Base-by-base conservation (phyloP, 1,284 basidiomycete genomes). In the Meira nashicola region DNA sequence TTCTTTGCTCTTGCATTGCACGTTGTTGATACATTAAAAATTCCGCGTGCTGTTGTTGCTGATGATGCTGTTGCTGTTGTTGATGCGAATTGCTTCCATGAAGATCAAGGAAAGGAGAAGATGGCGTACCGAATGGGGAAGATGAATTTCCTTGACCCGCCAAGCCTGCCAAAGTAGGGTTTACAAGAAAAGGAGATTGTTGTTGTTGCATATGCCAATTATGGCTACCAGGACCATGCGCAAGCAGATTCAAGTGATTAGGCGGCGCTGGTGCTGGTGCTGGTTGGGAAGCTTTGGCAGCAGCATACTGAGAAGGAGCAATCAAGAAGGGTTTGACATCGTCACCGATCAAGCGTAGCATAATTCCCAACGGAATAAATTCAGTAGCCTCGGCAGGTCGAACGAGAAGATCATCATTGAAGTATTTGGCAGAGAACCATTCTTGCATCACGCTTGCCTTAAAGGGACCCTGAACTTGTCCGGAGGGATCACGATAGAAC, bases 401-500 rank as follows among this genome's bases (percentile, higher is more conserved):
- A 84, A 94, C 87, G 39, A 89, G 85, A 33, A 97, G 83, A 64
- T 90, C 87, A 48, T 86, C 82, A n/a, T 85, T 83, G 78, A 98
- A 96, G 81, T 95, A 98, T 14, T 88, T 88, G 74, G 89, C 89
- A 57, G 90, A 86, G 78, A 87, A 89, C 94, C 94, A 97, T 70
- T 90, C 90, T 80, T 97, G 92, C 94, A 98, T 97, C 62, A 89
- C 78, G 64, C 87, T 85, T 25, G 89, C 91, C 44, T 84, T 84
- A 83, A 97, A 98, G 1, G 94, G 94, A 86, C 92, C 92, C 84
- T 96, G 92, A 50, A 93, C 82, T 65, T 89, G 86, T 37, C 92
- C 91, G 63, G 87, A 86, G 14, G 90, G 91, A 78, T 96, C 92
- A 55, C 91, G 84, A 79, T 96, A 96, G 39, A 86, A 88, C 92